Conservation (phyloP, 495 filamentous ascomycete genomes). For the Penicillium subrubescens region DNA sequence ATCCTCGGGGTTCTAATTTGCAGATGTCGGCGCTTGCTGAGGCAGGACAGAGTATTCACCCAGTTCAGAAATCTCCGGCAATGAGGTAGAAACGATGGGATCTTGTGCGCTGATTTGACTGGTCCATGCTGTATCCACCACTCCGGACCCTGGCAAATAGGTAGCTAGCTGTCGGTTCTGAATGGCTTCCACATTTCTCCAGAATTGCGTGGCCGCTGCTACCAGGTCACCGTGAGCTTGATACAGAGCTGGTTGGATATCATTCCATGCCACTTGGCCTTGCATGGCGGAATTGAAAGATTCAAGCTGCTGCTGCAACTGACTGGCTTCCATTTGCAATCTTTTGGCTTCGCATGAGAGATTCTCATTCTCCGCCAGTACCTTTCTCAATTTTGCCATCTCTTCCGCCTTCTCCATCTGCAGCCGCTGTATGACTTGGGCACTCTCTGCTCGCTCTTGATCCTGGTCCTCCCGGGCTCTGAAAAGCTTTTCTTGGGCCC, state of each 20-base stretch:
- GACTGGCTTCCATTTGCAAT: constrained; percentile 1
- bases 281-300: constrained; percentile 14
- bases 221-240: constrained; percentile 17
- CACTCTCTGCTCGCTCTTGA: background rate
- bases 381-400: background rate
- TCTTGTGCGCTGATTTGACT: constrained; percentile 6
- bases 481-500: background rate
- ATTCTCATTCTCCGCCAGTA: constrained; percentile 7
- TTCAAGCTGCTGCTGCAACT: constrained; percentile 19
- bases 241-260: constrained; percentile 17
- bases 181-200: constrained; percentile 11
- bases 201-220: constrained; percentile 13
- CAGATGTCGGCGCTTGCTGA: background rate
- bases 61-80: background rate
- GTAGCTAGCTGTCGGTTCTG: constrained; percentile 19
- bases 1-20: background rate
- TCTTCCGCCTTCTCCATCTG: constrained; percentile 2
- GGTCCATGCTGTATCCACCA: constrained; percentile 12
- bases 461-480: background rate
- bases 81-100: background rate
- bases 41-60: background rate
- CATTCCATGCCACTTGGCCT: constrained; percentile 18
- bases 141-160: constrained; percentile 18
- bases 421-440: background rate
- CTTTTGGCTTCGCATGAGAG: constrained; percentile 3